Evolutionary conservation across 2,329 filamentous ascomycete species (phyloP), one percentile per base, ranked within the genome.

Genomic region (Aaosphaeria pasadenensis): DNA sequence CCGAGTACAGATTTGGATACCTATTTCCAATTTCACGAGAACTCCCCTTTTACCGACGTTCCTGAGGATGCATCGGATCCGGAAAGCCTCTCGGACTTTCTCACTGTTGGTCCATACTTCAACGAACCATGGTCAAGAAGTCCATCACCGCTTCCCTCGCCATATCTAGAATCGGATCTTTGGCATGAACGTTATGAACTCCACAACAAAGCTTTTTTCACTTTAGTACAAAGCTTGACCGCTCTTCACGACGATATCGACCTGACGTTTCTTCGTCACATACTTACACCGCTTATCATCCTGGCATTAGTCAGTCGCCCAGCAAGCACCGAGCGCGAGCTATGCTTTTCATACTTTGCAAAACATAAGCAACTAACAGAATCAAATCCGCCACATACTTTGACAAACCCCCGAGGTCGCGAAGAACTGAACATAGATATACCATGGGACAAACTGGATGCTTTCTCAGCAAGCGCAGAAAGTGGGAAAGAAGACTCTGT

Each of bases 361-460:
- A 49, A 42, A 24, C 57, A 57, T 35, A 50, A 57, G 32, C 32
- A 46, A 5, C 51, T 43, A 39, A 56, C 57, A 46, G 36, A 32
- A 11, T 31, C 33, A 5, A 43, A 43, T 28, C 39, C 49, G 35
- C 43, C 49, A 30, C 33, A 6, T 9, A 17, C 13, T 7, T 36
- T 44, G 24, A 17, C 45, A 7, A 50, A 45, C 31, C 48, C 55
- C 7, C 46, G 48, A 30, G 55, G 50, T 6, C 53, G 52, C 6
- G 46, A 52, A 13, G 11, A 51, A 4, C 43, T 60, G 4, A 42
- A 51, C 0, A 46, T 59, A 7, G 47, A 56, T 11, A 59, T 62
- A 33, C 52, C 57, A n/a, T 62, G 57, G 57, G 56, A 57, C 7
- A 53, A 45, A 9, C 51, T 62, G 9, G 57, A 62, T 44, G 50